Percentiles rank a stretch among this genome's conserved stretches.
Evolutionary conservation across 2,329 filamentous ascomycete species (phyloP).

Genomic region (Macrophomina pseudophaseolina): DNA sequence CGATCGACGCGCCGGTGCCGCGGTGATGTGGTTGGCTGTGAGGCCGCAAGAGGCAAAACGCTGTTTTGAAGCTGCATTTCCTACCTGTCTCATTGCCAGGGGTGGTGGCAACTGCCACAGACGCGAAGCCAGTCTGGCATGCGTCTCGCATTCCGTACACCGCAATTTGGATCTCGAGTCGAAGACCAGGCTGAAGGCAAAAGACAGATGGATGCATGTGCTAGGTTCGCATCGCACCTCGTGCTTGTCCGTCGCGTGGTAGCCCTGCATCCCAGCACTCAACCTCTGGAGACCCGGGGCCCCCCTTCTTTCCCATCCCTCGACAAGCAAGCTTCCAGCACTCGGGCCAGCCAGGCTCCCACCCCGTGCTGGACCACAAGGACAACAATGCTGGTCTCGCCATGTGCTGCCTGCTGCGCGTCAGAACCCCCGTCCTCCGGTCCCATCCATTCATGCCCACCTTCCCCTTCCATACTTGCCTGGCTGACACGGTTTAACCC

Average conservation of each 20-base stretch:
- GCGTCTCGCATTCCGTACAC: not conserved
- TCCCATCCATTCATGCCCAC: not conserved
- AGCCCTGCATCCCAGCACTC: not conserved
- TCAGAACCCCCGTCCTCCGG: not conserved
- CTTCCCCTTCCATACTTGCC: not conserved
- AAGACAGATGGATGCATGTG: not conserved
- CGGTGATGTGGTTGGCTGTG: slow-evolving; percentile 10
- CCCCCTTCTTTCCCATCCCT: not conserved
- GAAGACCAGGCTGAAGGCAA: not conserved
- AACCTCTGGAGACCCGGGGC: not conserved
- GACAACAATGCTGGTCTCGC: not conserved
- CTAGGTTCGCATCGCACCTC: not conserved
- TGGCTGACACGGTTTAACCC: too few species aligned
- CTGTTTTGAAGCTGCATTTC: not conserved
- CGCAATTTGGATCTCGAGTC: slow-evolving; percentile 5
- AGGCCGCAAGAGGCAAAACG: not conserved
- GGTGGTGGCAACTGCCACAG: not conserved
- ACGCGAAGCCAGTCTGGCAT: not conserved
- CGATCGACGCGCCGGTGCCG: slow-evolving; percentile 21
- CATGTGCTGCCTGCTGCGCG: slow-evolving; percentile 10
- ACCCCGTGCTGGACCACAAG: not conserved
- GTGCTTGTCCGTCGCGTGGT: not conserved
- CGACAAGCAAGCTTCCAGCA: too few species aligned
- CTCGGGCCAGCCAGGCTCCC: not conserved
- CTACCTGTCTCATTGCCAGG: not conserved